A percentile compares a stretch with the other conserved stretches of the same genome.
Conservation (phyloP, 768 basidiomycete species). For the Suillus subaureus region DNA sequence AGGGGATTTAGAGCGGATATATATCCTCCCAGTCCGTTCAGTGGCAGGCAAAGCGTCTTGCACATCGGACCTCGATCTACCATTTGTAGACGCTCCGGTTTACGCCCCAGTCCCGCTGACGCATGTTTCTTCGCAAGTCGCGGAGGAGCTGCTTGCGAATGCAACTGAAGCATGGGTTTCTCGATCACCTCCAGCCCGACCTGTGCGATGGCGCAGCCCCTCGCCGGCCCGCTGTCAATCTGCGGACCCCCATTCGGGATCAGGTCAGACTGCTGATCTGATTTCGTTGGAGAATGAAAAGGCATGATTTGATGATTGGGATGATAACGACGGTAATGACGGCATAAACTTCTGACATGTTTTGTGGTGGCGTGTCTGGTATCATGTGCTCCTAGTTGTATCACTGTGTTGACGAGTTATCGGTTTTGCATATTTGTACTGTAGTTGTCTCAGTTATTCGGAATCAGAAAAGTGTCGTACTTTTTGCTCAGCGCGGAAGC, state of each 20-base stretch:
- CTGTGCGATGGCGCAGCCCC: background rate
- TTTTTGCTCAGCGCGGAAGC: too few species aligned
- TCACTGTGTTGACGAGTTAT: background rate
- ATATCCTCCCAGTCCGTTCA: constrained; percentile 50
- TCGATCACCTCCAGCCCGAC: background rate
- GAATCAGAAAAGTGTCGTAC: background rate
- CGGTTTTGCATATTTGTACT: background rate
- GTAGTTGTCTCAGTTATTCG: background rate
- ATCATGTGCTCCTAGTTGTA: background rate
- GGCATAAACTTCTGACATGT: background rate
- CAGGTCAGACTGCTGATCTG: background rate
- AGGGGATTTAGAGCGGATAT: constrained; percentile 57
- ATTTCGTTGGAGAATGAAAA: background rate
- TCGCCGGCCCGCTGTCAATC: background rate
- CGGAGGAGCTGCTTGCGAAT: constrained; percentile 49
- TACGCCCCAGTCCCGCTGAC: constrained; percentile 71
- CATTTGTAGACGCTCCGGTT: constrained; percentile 30
- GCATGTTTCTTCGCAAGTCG: constrained; percentile 55
- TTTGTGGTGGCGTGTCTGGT: background rate
- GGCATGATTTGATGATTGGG: background rate
- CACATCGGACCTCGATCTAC: constrained; percentile 9
- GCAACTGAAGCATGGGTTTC: constrained; percentile 72
- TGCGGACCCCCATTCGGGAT: background rate
- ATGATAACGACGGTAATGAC: background rate
- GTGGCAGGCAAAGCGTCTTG: constrained; percentile 12